Evolutionary conservation across 495 filamentous ascomycete species (phyloP).

Genomic region (Penicillium verhagenii): DNA sequence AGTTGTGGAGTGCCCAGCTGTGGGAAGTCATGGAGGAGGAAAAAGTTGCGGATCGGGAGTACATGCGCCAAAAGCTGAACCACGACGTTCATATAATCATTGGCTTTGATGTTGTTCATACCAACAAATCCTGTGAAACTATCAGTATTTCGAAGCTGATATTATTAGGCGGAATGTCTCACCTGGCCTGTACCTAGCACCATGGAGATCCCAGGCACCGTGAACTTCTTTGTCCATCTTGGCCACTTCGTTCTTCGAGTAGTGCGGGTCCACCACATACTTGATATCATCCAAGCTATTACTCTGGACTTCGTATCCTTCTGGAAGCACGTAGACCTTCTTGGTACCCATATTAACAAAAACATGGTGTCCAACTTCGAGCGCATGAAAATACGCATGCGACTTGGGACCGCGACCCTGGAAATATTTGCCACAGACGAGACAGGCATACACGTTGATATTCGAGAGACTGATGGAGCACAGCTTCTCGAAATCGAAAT

Average conservation of each 20-base stretch:
- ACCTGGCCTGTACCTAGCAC: constrained; percentile 82
- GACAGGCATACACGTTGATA: constrained; percentile 97
- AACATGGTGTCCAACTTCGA: constrained; percentile 93
- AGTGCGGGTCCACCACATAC: constrained; percentile 92
- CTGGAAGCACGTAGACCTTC: constrained; percentile 92
- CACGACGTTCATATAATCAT: constrained; percentile 97
- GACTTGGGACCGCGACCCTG: constrained; percentile 92
- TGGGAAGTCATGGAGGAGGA: constrained; percentile 72
- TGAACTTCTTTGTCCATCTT: constrained; percentile 76
- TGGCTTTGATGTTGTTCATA: constrained; percentile 99
- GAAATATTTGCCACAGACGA: constrained; percentile 97
- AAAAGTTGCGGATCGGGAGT: constrained; percentile 83
- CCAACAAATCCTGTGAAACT: constrained; percentile 73
- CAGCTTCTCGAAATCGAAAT: constrained; percentile 98
- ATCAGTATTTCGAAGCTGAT: constrained; percentile 8
- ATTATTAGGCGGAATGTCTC: constrained; percentile 9
- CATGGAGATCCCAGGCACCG: constrained; percentile 72
- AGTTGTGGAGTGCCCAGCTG: constrained; percentile 52
- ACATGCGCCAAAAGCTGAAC: constrained; percentile 94
- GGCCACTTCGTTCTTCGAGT: constrained; percentile 72
- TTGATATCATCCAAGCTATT: constrained; percentile 98
- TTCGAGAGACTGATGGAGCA: constrained; percentile 95
- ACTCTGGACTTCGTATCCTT: constrained; percentile 95
- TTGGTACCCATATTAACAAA: constrained; percentile 96
- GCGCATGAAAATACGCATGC: constrained; percentile 95